Base-by-base conservation (phyloP, 192 early-diverging fungal species). In the Backusella tarrabulga region DNA sequence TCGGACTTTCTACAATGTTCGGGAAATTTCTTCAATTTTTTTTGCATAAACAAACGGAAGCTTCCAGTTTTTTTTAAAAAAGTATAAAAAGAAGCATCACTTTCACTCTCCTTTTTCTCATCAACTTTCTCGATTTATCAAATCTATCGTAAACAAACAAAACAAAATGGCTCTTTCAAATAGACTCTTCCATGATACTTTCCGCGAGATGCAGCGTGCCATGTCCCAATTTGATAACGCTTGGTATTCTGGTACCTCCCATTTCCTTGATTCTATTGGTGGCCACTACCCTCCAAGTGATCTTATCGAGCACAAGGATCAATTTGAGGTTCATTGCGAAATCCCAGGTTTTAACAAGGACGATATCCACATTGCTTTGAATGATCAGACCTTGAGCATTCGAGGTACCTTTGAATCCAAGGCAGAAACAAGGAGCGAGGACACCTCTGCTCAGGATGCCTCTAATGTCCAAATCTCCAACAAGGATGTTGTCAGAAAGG, bases 291-390 rank as follows among this genome's bases (percentile, higher is more conserved):
- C 82, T 34, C 68, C 79, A 4, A 80, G 76, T 60, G 82, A 83
- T 75, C 44, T 83, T 21, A n/a, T 35, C 12, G 82, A 83, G 50
- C 77, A 72, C 2, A 73, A 83, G 34, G 77, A 80, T 46, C 34
- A 42, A 26, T 83, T 77, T 73, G 44, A 80, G 19, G 34, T 83
- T 14, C 79, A 83, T 21, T 79, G 79, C 19, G 82, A 83, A 72
- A 46, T 83, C 1, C 82, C 82, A 44, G 82, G 82, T 21, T 75
- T 80, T 66, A 72, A 75, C 44, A 83, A 83, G 40, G 78, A 83
- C 1, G 79, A 83, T 68, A 63, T 83, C 29, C 68, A 79, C 1
- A 80, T 83, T 8, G 79, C 80, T 41, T 83, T 83, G 19, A 72
- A 80, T 36, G 41, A 15, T 32, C 75, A 80, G 34, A 83, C 79